These are phyloP conservation scores for Flaveria floridana DNA, from an alignment of 140 eudicot genomes.

Conservation along the genomic window DNA sequence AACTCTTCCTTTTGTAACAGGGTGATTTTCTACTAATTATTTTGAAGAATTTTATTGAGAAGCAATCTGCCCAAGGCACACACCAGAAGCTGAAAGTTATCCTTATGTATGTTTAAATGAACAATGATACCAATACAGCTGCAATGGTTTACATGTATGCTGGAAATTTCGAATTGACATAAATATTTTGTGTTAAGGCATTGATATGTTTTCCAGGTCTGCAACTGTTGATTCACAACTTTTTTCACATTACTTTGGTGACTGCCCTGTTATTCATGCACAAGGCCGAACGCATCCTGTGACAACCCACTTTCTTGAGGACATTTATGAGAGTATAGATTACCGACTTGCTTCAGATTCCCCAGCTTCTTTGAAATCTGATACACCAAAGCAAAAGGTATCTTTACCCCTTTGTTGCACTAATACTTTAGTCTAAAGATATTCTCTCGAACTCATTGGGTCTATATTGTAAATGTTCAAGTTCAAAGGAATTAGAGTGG, in stretches of 20 bases:
- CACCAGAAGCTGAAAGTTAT: conserved; percentile 71
- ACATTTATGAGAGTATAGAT: conserved; percentile 60
- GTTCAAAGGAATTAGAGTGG: conserved; percentile 9
- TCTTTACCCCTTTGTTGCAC: neutral
- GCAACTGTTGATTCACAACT: conserved; percentile 90
- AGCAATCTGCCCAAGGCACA: conserved; percentile 54
- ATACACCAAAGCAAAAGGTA: conserved; percentile 57
- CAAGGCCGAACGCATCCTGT: conserved; percentile 97
- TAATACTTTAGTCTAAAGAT: neutral
- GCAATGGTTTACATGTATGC: neutral
- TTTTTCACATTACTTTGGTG: conserved; percentile 83
- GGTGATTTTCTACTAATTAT: conserved; percentile 95
- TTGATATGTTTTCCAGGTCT: conserved; percentile 58
- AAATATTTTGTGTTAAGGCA: conserved; percentile 14
- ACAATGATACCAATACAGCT: conserved; percentile 19
- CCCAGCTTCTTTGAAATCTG: conserved; percentile 59
- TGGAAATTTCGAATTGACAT: conserved; percentile 12
- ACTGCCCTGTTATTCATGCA: conserved; percentile 92
- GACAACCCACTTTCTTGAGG: conserved; percentile 77
- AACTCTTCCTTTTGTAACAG: conserved; percentile 44
- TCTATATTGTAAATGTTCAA: conserved; percentile 7
- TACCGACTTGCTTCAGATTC: conserved; percentile 89
- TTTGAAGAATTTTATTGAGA: conserved; percentile 76
- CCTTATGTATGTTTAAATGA: conserved; percentile 69
- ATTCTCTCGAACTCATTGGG: neutral